These are phyloP conservation scores for Luffa acutangula DNA, from an alignment of 306 rosid species.

Conservation along the genomic window DNA sequence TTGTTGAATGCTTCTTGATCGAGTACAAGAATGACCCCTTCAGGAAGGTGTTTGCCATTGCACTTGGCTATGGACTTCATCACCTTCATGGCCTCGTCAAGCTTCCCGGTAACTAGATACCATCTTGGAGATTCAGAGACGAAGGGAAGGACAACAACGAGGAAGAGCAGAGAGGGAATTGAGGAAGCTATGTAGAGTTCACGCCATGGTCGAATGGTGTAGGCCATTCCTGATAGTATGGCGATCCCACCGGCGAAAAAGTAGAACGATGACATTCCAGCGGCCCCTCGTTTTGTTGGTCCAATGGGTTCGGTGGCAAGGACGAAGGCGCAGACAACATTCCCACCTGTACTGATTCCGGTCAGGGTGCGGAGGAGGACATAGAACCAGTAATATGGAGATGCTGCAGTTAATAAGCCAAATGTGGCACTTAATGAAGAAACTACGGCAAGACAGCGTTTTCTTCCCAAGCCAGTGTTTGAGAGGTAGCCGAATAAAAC, in stretches of 20 bases:
- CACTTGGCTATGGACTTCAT: conserved; percentile 51
- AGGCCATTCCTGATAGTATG: conserved; percentile 48
- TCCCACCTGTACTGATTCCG: conserved; percentile 71
- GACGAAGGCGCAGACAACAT: conserved; percentile 63
- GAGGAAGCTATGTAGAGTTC: conserved; percentile 54
- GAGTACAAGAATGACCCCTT: conserved; percentile 25
- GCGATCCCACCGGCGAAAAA: conserved; percentile 71
- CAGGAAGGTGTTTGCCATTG: conserved; percentile 46
- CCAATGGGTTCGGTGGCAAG: conserved; percentile 67
- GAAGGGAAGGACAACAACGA: conserved; percentile 40
- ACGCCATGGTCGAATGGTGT: conserved; percentile 52
- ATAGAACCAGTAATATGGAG: conserved; percentile 46
- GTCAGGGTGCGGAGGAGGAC: conserved; percentile 62
- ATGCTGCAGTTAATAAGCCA: conserved; percentile 58
- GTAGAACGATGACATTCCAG: conserved; percentile 81
- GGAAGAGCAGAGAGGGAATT: conserved; percentile 60
- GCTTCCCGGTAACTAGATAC: conserved; percentile 60
- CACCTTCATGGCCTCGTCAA: conserved; percentile 43
- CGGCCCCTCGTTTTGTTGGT: conserved; percentile 44
- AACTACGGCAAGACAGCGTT: conserved; percentile 60
- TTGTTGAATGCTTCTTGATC: conserved; percentile 38
- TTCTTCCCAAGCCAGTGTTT: conserved; percentile 64
- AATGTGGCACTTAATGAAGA: conserved; percentile 49
- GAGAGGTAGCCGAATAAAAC: conserved; percentile 80
- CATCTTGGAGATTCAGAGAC: conserved; percentile 76